Evolutionary conservation across 768 basidiomycete species (phyloP).

Genomic region (Pisolithus tinctorius): DNA sequence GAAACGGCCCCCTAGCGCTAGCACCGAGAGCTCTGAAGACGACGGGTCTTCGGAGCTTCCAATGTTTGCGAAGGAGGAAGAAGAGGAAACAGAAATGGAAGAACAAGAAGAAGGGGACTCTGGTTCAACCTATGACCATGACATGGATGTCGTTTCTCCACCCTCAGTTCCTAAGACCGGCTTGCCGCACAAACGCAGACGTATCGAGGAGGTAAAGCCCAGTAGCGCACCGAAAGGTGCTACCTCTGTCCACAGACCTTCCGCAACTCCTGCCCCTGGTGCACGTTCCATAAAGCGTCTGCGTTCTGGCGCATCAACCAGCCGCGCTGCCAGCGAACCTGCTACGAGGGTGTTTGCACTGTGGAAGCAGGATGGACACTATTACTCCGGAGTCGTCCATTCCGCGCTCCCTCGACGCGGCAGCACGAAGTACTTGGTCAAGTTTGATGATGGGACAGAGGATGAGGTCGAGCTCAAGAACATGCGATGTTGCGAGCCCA

Average conservation of each 20-base stretch:
- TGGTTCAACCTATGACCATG: slow-evolving; percentile 38
- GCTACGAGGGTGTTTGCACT: slow-evolving; percentile 64
- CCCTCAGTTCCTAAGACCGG: slow-evolving; percentile 19
- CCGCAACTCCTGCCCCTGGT: slow-evolving; percentile 21
- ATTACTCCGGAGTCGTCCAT: slow-evolving; percentile 53
- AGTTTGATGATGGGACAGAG: slow-evolving; percentile 61
- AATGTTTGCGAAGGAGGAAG: slow-evolving; percentile 12
- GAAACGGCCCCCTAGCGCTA: slow-evolving; percentile 19
- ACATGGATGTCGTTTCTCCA: slow-evolving; percentile 28
- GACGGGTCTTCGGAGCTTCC: slow-evolving; percentile 23
- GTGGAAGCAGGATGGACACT: slow-evolving; percentile 56
- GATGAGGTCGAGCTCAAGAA: slow-evolving; percentile 42
- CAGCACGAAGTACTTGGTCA: slow-evolving; percentile 36
- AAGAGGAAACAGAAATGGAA: no score
- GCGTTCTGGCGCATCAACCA: slow-evolving; percentile 31
- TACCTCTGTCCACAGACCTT: slow-evolving; percentile 22
- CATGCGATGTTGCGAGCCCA: slow-evolving; percentile 47
- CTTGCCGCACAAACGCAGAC: slow-evolving; percentile 39
- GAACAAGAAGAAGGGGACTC: slow-evolving; percentile 33
- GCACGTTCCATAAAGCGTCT: slow-evolving; percentile 33
- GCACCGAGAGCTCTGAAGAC: slow-evolving; percentile 19
- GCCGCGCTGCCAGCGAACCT: slow-evolving; percentile 9
- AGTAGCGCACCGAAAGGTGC: slow-evolving; percentile 17
- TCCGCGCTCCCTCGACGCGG: slow-evolving; percentile 12
- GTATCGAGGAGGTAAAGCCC: slow-evolving; percentile 22